Evolutionary conservation across 225 moss, liverwort and hornwort species (phyloP).

Genomic region (Neckera pumila): DNA sequence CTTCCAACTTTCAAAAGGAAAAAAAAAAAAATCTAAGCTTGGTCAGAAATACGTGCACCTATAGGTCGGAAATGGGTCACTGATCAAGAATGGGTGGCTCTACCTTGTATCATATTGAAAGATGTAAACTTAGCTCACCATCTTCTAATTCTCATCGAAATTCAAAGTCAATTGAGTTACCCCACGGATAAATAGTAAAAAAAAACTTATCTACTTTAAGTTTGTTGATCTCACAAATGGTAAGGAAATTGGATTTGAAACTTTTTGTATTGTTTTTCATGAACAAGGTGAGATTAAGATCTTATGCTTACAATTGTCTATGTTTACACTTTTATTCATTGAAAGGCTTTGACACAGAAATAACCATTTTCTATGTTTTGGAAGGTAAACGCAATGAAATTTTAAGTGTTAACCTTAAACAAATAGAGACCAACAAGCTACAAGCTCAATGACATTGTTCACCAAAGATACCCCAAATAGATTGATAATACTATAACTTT

Average conservation of each 20-base stretch:
- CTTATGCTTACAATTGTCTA: neutral
- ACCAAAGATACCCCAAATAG: neutral
- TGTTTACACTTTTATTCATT: neutral
- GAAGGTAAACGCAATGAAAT: neutral
- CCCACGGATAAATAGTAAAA: rapidly evolving
- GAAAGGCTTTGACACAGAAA: neutral
- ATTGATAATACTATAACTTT: neutral
- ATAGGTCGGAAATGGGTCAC: too few relatives aligned
- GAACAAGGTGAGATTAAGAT: neutral
- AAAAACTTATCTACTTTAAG: neutral
- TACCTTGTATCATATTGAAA: too few relatives aligned
- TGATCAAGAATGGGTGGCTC: too few relatives aligned
- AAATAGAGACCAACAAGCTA: neutral
- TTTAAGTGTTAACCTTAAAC: neutral
- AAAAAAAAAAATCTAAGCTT: too few relatives aligned
- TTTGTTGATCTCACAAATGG: neutral
- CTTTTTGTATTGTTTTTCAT: neutral
- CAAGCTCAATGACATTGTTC: neutral
- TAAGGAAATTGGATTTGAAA: neutral
- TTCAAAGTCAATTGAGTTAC: too few relatives aligned
- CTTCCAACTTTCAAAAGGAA: too few relatives aligned
- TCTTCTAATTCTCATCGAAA: too few relatives aligned
- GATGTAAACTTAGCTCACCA: too few relatives aligned
- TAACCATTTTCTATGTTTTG: rapidly evolving
- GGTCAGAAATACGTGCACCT: too few relatives aligned